Evolutionary conservation across 331 rosid genomes (phyloP), one percentile per base, ranked within the genome.

Genomic region (Telfairia occidentalis): DNA sequence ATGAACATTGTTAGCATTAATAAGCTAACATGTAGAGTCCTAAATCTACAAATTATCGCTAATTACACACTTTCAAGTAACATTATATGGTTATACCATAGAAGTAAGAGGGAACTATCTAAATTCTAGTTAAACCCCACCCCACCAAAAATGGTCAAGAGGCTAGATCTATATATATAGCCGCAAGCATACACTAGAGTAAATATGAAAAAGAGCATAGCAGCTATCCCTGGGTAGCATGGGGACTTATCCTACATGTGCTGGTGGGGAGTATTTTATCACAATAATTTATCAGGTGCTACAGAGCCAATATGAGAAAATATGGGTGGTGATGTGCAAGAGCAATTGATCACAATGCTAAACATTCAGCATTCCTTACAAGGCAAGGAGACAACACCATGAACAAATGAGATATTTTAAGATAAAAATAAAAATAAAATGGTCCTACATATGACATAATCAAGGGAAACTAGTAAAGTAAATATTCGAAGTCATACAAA

Each of bases 1-100:
- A 89, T 84, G 92, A 87, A 85, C 90, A 92, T 86, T 79, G 79
- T 87, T 82, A 82, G 93, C 85, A 83, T 87, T 83, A 88, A 89
- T 84, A 89, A 85, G 84, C 92, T 89, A 82, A 82, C 81, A 86
- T 76, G 87, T 60, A 82, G 85, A 83, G 87, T 83, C 97, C 81
- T 74, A 69, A 71, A 63, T 69, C 86, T 74, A 72, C 29, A 18
- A 16, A 83, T 80, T 79, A 82, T 76, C 82, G 73, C 57, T 70
- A 72, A 61, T 80, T 63, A 87, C 72, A 64, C 9, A 48, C 43
- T 65, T 77, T 61, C 77, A 75, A 75, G 71, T 18, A 75, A 60
- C 26, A 66, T 34, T 75, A 80, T 78, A 32, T 9, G 30, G 35
- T 48, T 28, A 49, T 32, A 48, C 46, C 60, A 52, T 49, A 49